Evolutionary conservation across 176 grass and related monocot species (phyloP), one percentile per base, ranked within the genome.

Genomic region (Urochloa ruziziensis): DNA sequence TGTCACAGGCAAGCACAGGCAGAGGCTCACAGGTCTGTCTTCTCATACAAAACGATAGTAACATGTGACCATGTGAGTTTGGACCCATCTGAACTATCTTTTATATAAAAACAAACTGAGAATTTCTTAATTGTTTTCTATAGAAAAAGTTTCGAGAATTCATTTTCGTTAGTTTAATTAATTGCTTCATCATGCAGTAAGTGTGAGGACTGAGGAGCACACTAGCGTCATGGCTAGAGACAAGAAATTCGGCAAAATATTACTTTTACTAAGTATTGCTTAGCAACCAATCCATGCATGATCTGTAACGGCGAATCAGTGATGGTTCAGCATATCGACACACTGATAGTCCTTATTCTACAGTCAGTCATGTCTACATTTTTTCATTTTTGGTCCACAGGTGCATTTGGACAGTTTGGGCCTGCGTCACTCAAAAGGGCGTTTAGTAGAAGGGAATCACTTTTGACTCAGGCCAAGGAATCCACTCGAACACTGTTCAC

Each of bases 1-100:
- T 11, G 35, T 42, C 54, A 60, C 74, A 43, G 17, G 51, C 32
- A 70, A 39, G 37, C 11, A 37, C 36, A 23, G 52, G 53, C 53
- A 56, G 53, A 47, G 42, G 68, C 25, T 71, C 42, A 47, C 68
- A 71, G 42, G 37, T 49, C 27, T 49, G 43, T 72, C 29, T 29
- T 29, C 12, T 61, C 47, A 12, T 69, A 18, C 33, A 81, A 81
- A 42, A 69, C 62, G 63, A 68, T 40, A 81, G n/a, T 54, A 7
- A 14, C 78, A 81, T 68, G 63, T 81, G 78, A 68, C 25, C 21
- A n/a, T 56, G 63, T 68, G 15, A 40, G 47, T 17, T 39, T 40
- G 78, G 49, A 67, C 62, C 23, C 33, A 80, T 49, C 12, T 52
- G 15, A n/a, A n/a, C n/a, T n/a, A n/a, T n/a, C n/a, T n/a, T n/a